Conservation (phyloP, 257 asterid species). For the Pogostemon cablin region DNA sequence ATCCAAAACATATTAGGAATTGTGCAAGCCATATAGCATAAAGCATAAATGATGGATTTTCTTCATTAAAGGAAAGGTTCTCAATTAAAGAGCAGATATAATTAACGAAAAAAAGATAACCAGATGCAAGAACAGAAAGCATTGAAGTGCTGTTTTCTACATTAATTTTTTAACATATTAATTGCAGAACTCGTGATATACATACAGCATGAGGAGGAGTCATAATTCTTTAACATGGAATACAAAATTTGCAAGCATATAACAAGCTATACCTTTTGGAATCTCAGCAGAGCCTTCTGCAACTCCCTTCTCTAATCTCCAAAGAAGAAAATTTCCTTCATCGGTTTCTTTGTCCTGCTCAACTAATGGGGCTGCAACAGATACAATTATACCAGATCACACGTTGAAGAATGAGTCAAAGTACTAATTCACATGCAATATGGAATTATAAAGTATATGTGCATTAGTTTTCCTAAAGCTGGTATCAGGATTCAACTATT, state of each 20-base stretch:
- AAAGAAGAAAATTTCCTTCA: constrained; percentile 72
- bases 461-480: background rate
- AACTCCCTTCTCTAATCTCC: constrained; percentile 93
- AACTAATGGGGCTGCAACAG: constrained; percentile 80
- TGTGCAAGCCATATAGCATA: background rate
- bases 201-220: constrained; percentile 7
- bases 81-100: background rate
- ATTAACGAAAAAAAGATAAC: background rate
- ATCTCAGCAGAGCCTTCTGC: constrained; percentile 94
- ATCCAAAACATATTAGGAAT: background rate
- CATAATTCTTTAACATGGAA: constrained; percentile 11
- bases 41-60: background rate
- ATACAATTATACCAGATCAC: constrained; percentile 7
- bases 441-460: constrained; percentile 5
- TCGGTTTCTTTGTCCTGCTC: constrained; percentile 77
- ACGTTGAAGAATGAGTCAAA: background rate
- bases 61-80: background rate
- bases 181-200: background rate
- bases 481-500: background rate
- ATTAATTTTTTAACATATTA: background rate
- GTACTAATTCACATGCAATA: too few species aligned
- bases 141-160: background rate
- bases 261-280: constrained; percentile 61
- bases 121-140: background rate
- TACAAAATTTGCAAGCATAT: background rate